These are phyloP conservation scores for Eucalyptus urophylla DNA, from an alignment of 345 rosid genomes.

Conservation along the genomic window DNA sequence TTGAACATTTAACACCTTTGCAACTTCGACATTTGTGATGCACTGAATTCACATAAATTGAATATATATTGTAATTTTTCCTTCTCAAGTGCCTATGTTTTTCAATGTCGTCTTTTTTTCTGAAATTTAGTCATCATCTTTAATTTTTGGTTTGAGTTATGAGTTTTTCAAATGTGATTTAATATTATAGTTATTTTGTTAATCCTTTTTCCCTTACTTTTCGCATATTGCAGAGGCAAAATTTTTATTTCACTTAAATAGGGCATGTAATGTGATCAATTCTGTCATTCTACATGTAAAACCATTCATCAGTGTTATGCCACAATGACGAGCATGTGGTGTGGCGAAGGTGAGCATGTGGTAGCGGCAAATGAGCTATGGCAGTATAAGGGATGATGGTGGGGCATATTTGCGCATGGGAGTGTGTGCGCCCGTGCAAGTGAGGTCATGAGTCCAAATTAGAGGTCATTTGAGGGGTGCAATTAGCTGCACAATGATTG, in stretches of 20 bases:
- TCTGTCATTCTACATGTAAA: background rate
- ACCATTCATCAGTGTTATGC: background rate
- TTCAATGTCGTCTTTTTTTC: background rate
- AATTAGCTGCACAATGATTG: background rate
- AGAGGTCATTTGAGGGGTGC: background rate
- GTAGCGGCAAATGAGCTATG: background rate
- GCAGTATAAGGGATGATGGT: background rate
- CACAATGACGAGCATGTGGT: background rate
- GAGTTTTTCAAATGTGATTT: background rate
- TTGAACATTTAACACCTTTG: background rate
- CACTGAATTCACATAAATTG: background rate
- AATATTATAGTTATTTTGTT: background rate
- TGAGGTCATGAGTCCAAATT: background rate
- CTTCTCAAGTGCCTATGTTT: background rate
- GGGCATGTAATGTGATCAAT: background rate
- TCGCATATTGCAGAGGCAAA: background rate
- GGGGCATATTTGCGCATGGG: background rate
- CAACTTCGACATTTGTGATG: background rate
- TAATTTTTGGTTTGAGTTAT: background rate
- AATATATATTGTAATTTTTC: background rate
- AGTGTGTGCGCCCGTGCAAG: background rate
- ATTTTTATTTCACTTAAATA: background rate
- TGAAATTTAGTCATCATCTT: background rate
- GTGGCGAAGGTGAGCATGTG: background rate
- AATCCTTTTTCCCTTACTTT: background rate